Evolutionary conservation across 164 flowering plant genomes (phyloP), one percentile per base, ranked within the genome.

Genomic region (Malania oleifera): DNA sequence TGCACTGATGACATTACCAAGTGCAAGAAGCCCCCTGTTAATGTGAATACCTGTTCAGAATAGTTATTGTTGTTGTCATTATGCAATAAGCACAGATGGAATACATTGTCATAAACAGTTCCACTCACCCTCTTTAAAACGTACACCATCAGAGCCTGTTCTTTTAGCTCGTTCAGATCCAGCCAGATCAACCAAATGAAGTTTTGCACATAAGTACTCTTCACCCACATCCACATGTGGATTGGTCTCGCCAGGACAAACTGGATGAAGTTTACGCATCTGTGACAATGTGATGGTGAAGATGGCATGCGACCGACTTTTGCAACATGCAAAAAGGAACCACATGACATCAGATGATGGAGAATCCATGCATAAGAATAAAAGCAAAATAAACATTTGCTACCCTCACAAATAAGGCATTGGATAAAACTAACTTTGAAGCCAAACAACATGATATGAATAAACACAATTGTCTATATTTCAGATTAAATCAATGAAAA

Each of bases 1-100:
- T 46, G 50, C 50, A 46, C 50, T 46, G 50, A 46, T 46, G 26
- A 46, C 50, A 7, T 46, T 46, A 46, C 50, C 50, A 23, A 46
- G 50, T 46, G 50, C 50, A 20, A 46, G 26, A 46, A 46, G 50
- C 11, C 50, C 50, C n/a, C 50, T 20, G 11, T 46, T 46, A 20
- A 46, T 46, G 50, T 46, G 50, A 46, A 46, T 22, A 9, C 50
- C 50, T 46, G 50, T 46, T 23, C 50, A 20, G 22, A 46, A 46
- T 23, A 46, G 7, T 46, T 46, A 22, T 9, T 46, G 14, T 20
- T 6, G 22, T 22, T 19, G 5, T 12, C 5, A 7, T 43, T 15
- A 15, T 43, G 46, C 20, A 18, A 43, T 43, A 17, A n/a, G 9
- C 6, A 31, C 35, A 9, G 4, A 20, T 46, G 15, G 12, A 46